Evolutionary conservation across 148 eudicot genomes (phyloP), one percentile per base, ranked within the genome.

Genomic region (Rhododendron williamsianum): DNA sequence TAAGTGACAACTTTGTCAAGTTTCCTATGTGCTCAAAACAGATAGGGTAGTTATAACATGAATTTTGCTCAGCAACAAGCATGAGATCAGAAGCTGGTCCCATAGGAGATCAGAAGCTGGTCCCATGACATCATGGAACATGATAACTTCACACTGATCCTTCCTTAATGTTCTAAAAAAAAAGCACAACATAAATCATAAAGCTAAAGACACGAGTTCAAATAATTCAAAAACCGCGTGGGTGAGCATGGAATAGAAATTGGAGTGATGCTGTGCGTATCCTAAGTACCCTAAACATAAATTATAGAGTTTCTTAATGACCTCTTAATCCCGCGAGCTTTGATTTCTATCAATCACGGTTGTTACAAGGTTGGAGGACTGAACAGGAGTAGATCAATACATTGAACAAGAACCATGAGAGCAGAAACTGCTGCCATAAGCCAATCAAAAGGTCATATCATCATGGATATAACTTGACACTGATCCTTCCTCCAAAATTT

Each of bases 311-410:
- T 36, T 3, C 5, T 38, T 2, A 9, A 10, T 15, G 25, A 41
- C 30, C 81, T 12, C 89, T 85, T 86, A 89, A 83, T 87, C 79
- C 21, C n/a, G 87, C 10, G 45, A 72, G 45, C 41, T 76, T 27
- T 43, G 79, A 41, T 27, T 58, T 85, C 65, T 73, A 30, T 25
- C 80, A 45, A 78, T 87, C 74, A 80, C 88, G 76, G 84, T 65
- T n/a, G 72, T 65, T 38, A 54, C 82, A 79, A 76, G 30, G 78
- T 33, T 23, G 33, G 30, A n/a, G 33, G 33, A 65, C 10, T n/a
- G 71, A 23, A 65, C 27, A n/a, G 71, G 27, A n/a, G 71, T 65
- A 65, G 71, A n/a, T 65, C 71, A 23, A 65, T 65, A 65, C 71
- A 65, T 8, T 23, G 12, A 65, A 65, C 71, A 65, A 65, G 71